Percentiles rank a stretch among this genome's conserved stretches.
phyloP scores from a whole-genome alignment of 306 rosid genomes.

The Psophocarpus tetragonolobus region DNA sequence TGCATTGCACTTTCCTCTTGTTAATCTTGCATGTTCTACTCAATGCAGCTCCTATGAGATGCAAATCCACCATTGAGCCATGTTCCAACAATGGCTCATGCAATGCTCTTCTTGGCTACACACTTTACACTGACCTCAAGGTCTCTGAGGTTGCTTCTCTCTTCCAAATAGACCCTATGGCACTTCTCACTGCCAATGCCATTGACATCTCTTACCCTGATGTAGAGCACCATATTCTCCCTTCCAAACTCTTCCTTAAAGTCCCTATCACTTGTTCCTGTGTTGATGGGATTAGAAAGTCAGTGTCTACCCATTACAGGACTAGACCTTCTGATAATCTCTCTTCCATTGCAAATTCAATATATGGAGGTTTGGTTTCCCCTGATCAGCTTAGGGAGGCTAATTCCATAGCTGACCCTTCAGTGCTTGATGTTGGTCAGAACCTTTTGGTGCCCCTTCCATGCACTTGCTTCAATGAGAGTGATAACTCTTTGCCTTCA shows the following conservation, averaged over 20 bases:
- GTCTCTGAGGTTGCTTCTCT: conserved; percentile 79
- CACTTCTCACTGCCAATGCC: conserved; percentile 73
- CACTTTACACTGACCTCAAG: conserved; percentile 77
- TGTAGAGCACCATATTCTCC: conserved; percentile 78
- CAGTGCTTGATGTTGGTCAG: conserved; percentile 69
- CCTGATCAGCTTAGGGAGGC: conserved; percentile 82
- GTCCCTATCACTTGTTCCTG: conserved; percentile 71
- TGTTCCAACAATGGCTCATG: conserved; percentile 67
- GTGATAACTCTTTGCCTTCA: conserved; percentile 70
- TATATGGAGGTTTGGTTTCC: conserved; percentile 69
- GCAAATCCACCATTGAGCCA: conserved; percentile 81
- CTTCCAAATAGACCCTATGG: conserved; percentile 70
- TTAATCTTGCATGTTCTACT: conserved; percentile 23
- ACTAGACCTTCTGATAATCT: conserved; percentile 68
- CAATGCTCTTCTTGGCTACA: conserved; percentile 75
- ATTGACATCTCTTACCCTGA: conserved; percentile 76
- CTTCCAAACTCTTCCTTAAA: conserved; percentile 68
- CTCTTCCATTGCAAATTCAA: conserved; percentile 61
- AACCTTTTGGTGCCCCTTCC: conserved; percentile 74
- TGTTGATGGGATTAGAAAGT: conserved; percentile 78
- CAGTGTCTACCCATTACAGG: conserved; percentile 69
- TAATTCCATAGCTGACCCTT: conserved; percentile 66
- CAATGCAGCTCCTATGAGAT: conserved; percentile 48
- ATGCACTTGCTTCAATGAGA: conserved; percentile 79
- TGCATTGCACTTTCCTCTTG: conserved; percentile 8